Evolutionary conservation across 164 flowering plant species (phyloP), one percentile per base, ranked within the genome.

Genomic region (Macadamia tetraphylla): DNA sequence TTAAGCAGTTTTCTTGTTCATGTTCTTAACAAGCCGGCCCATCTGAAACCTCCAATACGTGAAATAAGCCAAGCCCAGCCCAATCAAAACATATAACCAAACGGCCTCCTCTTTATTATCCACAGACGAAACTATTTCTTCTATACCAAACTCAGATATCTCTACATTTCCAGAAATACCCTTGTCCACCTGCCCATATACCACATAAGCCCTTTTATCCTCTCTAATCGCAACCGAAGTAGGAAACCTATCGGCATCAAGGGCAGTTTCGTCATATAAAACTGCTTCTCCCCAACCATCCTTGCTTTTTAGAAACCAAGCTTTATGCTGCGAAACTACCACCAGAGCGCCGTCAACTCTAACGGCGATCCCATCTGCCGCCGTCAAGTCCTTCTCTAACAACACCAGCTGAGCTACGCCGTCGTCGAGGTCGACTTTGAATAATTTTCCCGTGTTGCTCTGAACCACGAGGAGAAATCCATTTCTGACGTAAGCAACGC

Each of bases 41-140:
- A 93, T 93, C 65, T 91, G 97, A 63, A 88, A 93, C 70, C 92
- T 87, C 98, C 98, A 93, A 64, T 81, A 76, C 81, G 81, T 30
- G 71, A 93, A 91, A 77, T 88, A 87, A 69, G 81, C 88, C 9
- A 93, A 66, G 2, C 90, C 97, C 55, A 93, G 67, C 13, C 97
- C 98, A 64, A 93, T 14, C 82, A 93, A 55, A 6, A 87, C 82
- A 67, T 66, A 87, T 29, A 86, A n/a, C 96, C 97, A 91, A 53
- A 88, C 74, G 9, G 63, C 67, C 44, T 90, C 92, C 9, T 79
- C 94, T 55, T 72, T 74, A 18, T 74, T 77, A 46, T 88, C 96
- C 57, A 48, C 72, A 60, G 64, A 81, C 1, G 87, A 82, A 63
- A 83, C 70, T 9, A 89, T 70, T 73, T 91, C 94, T 74, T 78